Conservation (phyloP, 257 asterid species). For the Linderniella brevidens region DNA sequence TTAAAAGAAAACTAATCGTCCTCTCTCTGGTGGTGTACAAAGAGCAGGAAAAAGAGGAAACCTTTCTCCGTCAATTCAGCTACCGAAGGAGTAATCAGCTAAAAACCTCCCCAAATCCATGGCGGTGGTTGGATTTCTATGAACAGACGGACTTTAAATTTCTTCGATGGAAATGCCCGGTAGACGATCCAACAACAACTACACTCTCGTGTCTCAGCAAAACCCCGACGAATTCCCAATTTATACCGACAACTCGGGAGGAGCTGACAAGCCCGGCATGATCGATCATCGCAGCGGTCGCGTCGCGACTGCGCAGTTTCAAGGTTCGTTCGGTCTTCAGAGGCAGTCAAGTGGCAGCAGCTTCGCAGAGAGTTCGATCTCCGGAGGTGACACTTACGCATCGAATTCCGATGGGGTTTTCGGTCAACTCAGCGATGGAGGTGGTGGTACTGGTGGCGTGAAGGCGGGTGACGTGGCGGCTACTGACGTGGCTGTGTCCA, state of each 20-base stretch:
- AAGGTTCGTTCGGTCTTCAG: conserved; percentile 46
- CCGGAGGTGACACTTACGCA: conserved; percentile 60
- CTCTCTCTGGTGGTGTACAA: too few species aligned
- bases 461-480: conserved; percentile 28
- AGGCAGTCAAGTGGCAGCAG: conserved; percentile 94
- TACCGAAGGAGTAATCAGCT: neutral
- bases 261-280: conserved; percentile 37
- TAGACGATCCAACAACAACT: conserved; percentile 41
- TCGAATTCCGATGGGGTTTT: conserved; percentile 31
- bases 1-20: too few species aligned
- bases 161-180: conserved; percentile 63
- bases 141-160: conserved; percentile 1
- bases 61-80: neutral
- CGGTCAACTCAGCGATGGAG: conserved; percentile 26
- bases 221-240: conserved; percentile 18
- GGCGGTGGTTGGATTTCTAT: conserved; percentile 30
- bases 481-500: conserved; percentile 32
- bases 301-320: conserved; percentile 33
- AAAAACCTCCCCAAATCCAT: conserved; percentile 10
- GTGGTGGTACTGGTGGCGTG: conserved; percentile 30
- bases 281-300: conserved; percentile 42
- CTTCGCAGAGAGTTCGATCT: conserved; percentile 69
- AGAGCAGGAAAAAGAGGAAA: conserved; percentile 11
- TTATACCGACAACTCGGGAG: conserved; percentile 26
- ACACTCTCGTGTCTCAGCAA: conserved; percentile 28